Conservation (phyloP, 176 grass and related monocot species). For the sorghum (Sorghum bicolor) region Sorghum_bicolor_NCBIv3 NC_012870.2:6747001-6747500, state of each 20-base stretch:
- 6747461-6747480: too few species aligned
- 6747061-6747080: background rate
- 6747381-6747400: slow-evolving; percentile 41
- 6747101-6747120: slow-evolving; percentile 52
- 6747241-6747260: background rate
- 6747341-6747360: slow-evolving; percentile 6
- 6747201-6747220: background rate
- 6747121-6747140: slow-evolving; percentile 69
- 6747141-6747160: slow-evolving; percentile 50
- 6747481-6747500: too few species aligned
- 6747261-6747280: slow-evolving; percentile 10
- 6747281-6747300: slow-evolving; percentile 39
- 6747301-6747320: slow-evolving; percentile 47
- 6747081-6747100: slow-evolving; percentile 38
- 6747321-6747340: slow-evolving; percentile 29
- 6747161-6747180: slow-evolving; percentile 45
- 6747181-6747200: slow-evolving; percentile 57
- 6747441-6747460: too few species aligned
- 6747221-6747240: background rate
- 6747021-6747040: background rate
- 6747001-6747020: background rate
- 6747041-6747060: background rate
- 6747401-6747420: background rate
- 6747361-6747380: background rate
- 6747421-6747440: background rate